These are phyloP conservation scores for Vitis riparia DNA, from an alignment of 164 flowering plant genomes.

Conservation along the genomic window DNA sequence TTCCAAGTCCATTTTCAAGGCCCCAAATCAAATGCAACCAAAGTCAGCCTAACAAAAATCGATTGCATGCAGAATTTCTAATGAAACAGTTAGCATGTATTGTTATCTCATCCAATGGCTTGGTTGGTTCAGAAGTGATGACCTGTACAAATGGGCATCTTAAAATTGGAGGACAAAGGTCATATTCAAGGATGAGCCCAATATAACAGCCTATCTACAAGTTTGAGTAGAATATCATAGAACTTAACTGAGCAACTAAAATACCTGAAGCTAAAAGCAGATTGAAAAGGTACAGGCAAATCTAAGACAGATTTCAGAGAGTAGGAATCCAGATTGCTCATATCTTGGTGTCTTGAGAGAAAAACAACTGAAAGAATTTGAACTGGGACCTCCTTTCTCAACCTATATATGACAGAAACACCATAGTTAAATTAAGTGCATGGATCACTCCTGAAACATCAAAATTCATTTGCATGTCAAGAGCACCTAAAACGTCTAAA, in stretches of 20 bases:
- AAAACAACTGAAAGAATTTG: slow-evolving; percentile 6
- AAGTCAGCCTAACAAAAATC: no score
- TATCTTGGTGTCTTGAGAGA: slow-evolving; percentile 10
- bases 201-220: not conserved
- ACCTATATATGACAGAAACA: slow-evolving; percentile 6
- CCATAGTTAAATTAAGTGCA: not conserved
- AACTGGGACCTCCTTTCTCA: not conserved
- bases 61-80: no score
- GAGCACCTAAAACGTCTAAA: not conserved
- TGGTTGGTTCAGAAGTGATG: no score
- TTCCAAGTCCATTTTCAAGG: no score
- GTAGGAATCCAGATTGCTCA: slow-evolving; percentile 59
- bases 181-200: not conserved
- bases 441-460: not conserved
- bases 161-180: no score
- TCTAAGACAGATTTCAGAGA: slow-evolving; percentile 71
- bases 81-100: no score
- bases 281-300: slow-evolving; percentile 73
- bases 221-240: not conserved
- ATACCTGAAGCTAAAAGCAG: slow-evolving; percentile 88
- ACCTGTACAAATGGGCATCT: no score
- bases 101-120: no score
- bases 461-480: not conserved
- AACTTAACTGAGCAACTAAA: not conserved
- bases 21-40: no score